Base-by-base conservation (phyloP, 306 rosid species). In the Dalbergia cochinchinensis region DNA sequence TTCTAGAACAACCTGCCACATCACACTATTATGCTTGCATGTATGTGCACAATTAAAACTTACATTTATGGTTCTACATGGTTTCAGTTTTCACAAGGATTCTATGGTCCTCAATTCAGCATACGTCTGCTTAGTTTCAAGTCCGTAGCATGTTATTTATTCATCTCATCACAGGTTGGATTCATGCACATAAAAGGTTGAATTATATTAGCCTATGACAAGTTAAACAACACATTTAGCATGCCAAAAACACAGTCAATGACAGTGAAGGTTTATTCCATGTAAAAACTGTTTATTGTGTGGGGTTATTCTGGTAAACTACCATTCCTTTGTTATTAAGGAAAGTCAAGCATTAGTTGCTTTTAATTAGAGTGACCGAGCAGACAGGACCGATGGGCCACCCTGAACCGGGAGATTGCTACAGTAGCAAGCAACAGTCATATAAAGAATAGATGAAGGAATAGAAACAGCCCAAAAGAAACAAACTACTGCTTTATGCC, bases 401-500 rank as follows among this genome's bases (percentile, higher is more conserved):
- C 48, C 15, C 71, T 61, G 76, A 74, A 71, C 79, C 26, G 82
- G 48, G 45, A 83, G 84, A 85, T 76, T 77, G 85, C 75, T 75
- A 87, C 83, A 80, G 89, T 78, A 53, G 35, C 69, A 86, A 80
- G 84, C 83, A 79, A 42, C 47, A 77, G 69, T 87, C 85, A 83
- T 83, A 59, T 74, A 89, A 87, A 86, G 93, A 84, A 92, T 81
- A 87, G 80, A 88, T 78, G 80, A 70, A 75, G 85, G 83, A 86
- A 86, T 84, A 84, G 89, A 86, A 74, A 7, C 88, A 89, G 87
- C 82, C 82, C 77, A 86, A 92, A 89, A 91, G 92, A 89, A 93
- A 89, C 93, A 93, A 91, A 88, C 83, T 53, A 88, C 83, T 93
- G 87, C 99, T 91, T 92, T 95, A 86, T 86, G 87, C 89, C 83